phyloP scores from a whole-genome alignment of 2,329 filamentous ascomycete genomes.

The Sphaceloma murrayae region DNA sequence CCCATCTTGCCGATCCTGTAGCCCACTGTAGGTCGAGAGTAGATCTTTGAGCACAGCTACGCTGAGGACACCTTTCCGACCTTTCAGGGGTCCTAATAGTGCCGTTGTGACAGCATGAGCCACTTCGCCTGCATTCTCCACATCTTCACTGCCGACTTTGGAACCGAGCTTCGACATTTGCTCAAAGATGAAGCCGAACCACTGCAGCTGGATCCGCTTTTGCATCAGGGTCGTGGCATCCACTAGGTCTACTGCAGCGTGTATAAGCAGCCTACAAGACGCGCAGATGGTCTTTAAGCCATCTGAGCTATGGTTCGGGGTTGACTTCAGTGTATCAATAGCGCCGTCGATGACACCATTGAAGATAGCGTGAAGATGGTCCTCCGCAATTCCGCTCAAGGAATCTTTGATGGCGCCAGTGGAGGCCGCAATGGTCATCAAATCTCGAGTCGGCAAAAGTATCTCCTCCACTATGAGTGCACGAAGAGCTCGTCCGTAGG shows the following conservation, averaged over 20 bases:
- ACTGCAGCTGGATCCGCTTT: background rate
- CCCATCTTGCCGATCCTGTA: background rate
- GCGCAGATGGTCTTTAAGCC: background rate
- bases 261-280: background rate
- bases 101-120: background rate
- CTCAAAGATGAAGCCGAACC: background rate
- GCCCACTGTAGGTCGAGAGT: background rate
- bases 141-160: background rate
- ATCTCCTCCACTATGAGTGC: background rate
- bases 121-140: background rate
- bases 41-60: background rate
- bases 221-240: background rate
- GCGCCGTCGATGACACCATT: too few species aligned
- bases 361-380: background rate
- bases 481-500: background rate
- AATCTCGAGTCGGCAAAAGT: background rate
- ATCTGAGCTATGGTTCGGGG: background rate
- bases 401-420: background rate
- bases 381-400: background rate
- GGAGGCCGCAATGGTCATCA: background rate
- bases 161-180: background rate
- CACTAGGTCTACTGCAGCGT: background rate
- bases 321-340: too few species aligned
- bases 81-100: background rate
- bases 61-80: background rate